Evolutionary conservation across 2,329 filamentous ascomycete genomes (phyloP).

Genomic region (Ophiostoma tasmaniense): DNA sequence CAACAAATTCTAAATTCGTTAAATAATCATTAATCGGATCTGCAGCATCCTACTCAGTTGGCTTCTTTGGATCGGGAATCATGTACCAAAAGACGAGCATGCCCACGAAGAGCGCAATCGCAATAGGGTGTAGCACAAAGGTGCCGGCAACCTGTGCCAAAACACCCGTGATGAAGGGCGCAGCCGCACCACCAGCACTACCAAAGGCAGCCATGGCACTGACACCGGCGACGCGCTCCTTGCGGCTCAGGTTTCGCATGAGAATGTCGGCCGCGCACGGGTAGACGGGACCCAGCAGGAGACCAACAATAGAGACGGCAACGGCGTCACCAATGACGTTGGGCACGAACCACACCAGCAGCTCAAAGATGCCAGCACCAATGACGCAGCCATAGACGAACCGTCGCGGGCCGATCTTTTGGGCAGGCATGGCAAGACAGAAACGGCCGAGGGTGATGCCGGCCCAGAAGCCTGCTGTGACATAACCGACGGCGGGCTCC

Average conservation of each 20-base stretch:
- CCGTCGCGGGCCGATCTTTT: slow-evolving; percentile 59
- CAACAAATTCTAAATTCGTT: too few relatives aligned
- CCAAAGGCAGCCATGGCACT: slow-evolving; percentile 63
- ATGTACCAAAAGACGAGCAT: slow-evolving; percentile 60
- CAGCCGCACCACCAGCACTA: slow-evolving; percentile 58
- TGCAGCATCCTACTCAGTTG: slow-evolving; percentile 39
- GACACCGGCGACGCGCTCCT: slow-evolving; percentile 54
- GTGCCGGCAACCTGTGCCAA: slow-evolving; percentile 54
- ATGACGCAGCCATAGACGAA: slow-evolving; percentile 57
- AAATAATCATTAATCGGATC: neutral
- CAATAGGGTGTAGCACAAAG: slow-evolving; percentile 59
- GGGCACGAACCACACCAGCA: slow-evolving; percentile 71
- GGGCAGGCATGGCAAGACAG: slow-evolving; percentile 56
- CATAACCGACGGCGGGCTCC: slow-evolving; percentile 66
- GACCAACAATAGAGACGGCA: slow-evolving; percentile 59
- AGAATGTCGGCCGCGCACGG: slow-evolving; percentile 62
- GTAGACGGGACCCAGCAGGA: slow-evolving; percentile 71
- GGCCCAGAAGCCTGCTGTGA: slow-evolving; percentile 62
- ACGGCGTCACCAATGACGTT: slow-evolving; percentile 65
- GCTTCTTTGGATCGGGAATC: slow-evolving; percentile 50
- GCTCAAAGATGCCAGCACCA: slow-evolving; percentile 58
- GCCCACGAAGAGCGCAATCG: slow-evolving; percentile 52
- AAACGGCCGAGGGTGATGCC: slow-evolving; percentile 73
- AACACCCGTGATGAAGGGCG: slow-evolving; percentile 57
- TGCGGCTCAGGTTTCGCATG: slow-evolving; percentile 48